phyloP scores from a whole-genome alignment of 805 yeast genomes.

The Starmerella asiatica region DNA sequence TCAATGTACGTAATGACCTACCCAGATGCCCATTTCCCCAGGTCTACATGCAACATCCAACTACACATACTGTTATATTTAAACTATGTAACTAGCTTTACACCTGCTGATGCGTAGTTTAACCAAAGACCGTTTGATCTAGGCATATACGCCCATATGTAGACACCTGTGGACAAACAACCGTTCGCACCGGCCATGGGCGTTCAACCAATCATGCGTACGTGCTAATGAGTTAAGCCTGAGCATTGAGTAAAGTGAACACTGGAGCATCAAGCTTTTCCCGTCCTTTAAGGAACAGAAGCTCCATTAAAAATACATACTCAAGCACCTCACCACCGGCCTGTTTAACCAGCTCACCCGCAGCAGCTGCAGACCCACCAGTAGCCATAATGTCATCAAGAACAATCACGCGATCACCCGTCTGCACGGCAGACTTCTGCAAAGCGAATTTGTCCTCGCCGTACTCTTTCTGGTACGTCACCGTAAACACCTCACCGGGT shows the following conservation, averaged over 20 bases:
- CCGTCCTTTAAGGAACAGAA: slow-evolving; percentile 88
- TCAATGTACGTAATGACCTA: no score
- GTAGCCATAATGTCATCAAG: slow-evolving; percentile 97
- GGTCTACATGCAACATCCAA: no score
- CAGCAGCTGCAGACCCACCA: slow-evolving; percentile 92
- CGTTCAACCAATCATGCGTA: no score
- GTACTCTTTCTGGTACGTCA: slow-evolving; percentile 77
- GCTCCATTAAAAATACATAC: slow-evolving; percentile 82
- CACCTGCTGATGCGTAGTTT: no score
- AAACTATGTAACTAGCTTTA: no score
- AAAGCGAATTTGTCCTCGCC: slow-evolving; percentile 81
- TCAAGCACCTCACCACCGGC: slow-evolving; percentile 63
- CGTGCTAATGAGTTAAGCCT: no score
- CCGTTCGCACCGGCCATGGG: no score
- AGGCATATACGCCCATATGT: no score
- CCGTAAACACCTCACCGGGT: slow-evolving; percentile 69
- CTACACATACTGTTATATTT: no score
- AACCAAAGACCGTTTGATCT: no score
- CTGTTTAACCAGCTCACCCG: slow-evolving; percentile 65
- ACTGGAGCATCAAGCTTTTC: slow-evolving; percentile 73
- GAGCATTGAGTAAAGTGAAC: slow-evolving; percentile 80
- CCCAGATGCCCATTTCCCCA: no score
- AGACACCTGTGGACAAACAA: no score
- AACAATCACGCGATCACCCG: slow-evolving; percentile 67
- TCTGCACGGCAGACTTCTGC: slow-evolving; percentile 67